A percentile compares a stretch with the other conserved stretches of the same genome.
These are phyloP conservation scores for Fraxinus floribunda DNA, from an alignment of 305 asterid species.

Conservation along the genomic window DNA sequence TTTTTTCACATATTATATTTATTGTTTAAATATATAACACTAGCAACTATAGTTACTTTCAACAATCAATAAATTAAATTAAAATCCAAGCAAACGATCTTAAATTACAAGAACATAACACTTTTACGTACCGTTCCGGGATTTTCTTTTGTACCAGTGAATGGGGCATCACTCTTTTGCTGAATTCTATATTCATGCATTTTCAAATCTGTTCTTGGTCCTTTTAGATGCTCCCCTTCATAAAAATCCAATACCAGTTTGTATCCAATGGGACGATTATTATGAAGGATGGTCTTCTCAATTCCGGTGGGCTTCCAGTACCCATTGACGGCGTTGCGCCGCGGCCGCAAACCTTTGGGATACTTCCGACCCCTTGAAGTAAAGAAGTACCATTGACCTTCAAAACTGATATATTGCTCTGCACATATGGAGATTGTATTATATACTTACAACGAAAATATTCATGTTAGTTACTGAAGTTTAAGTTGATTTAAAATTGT, in stretches of 20 bases:
- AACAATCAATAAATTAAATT: no score
- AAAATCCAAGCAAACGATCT: neutral
- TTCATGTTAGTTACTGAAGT: neutral
- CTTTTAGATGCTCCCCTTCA: neutral
- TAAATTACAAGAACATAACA: neutral
- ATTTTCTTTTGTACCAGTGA: neutral
- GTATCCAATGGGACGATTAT: constrained; percentile 1
- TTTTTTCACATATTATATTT: no score
- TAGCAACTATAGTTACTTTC: no score
- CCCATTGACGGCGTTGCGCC: neutral
- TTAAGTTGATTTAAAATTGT: neutral
- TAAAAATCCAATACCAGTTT: constrained; percentile 25
- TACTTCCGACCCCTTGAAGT: constrained; percentile 18
- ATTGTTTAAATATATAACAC: no score
- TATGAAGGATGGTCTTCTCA: neutral
- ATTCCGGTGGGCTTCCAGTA: constrained; percentile 34
- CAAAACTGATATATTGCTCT: neutral
- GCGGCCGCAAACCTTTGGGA: constrained; percentile 5
- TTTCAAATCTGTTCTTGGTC: constrained; percentile 21
- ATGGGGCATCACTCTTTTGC: neutral
- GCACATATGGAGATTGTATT: neutral
- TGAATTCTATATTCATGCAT: constrained; percentile 39
- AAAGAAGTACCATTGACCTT: constrained; percentile 17
- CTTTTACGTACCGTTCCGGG: neutral
- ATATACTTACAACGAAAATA: neutral